These are phyloP conservation scores for Achlya hypogyna DNA, from an alignment of 352 stramenopile genomes.

Conservation along the genomic window DNA sequence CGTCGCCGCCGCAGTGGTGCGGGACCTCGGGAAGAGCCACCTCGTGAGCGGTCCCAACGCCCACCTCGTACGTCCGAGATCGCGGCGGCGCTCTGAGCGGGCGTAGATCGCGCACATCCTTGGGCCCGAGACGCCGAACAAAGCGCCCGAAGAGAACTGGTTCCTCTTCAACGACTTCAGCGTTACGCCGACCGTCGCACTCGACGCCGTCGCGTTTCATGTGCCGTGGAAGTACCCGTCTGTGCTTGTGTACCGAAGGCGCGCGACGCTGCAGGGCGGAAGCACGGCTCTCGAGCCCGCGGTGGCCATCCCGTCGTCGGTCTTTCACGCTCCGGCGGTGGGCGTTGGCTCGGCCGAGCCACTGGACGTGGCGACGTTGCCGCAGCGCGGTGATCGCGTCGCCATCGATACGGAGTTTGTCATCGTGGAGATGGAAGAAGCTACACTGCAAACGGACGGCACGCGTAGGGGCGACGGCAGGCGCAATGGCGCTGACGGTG, in stretches of 20 bases:
- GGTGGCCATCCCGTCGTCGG: neutral
- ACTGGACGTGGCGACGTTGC: constrained; percentile 24
- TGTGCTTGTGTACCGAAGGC: constrained; percentile 28
- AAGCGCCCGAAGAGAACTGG: constrained; percentile 34
- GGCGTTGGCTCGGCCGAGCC: constrained; percentile 1
- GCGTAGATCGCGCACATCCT: constrained; percentile 3
- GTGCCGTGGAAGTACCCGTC: constrained; percentile 64
- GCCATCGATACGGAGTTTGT: constrained; percentile 83
- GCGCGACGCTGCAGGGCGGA: neutral
- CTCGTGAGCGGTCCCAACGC: constrained; percentile 8
- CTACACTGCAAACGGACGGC: constrained; percentile 16
- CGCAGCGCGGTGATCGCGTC: constrained; percentile 52
- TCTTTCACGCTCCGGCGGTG: constrained; percentile 22
- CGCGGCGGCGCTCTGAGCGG: neutral
- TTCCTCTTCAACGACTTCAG: constrained; percentile 78
- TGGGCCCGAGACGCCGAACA: neutral
- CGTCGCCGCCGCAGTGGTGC: constrained; percentile 11
- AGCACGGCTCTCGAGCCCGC: neutral
- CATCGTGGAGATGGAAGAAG: constrained; percentile 28
- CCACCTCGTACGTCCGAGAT: constrained; percentile 14
- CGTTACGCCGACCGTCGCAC: constrained; percentile 35
- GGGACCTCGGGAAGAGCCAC: neutral
- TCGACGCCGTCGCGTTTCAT: constrained; percentile 66
- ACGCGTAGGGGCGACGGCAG: neutral
- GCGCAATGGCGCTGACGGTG: neutral